Evolutionary conservation across 352 stramenopile genomes (phyloP).

Genomic region (Phytopythium sindhum): DNA sequence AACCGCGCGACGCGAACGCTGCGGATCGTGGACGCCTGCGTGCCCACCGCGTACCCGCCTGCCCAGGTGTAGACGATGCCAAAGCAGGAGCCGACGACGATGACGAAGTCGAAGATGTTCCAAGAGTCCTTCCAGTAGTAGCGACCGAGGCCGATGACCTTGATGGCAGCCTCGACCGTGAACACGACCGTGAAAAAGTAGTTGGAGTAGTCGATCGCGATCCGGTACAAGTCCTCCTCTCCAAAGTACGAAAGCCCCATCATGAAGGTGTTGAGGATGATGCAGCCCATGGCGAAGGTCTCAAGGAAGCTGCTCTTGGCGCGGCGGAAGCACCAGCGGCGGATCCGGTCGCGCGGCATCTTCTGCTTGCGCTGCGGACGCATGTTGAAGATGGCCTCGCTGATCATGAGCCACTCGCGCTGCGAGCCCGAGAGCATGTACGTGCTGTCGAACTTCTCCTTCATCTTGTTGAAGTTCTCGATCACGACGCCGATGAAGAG

Average conservation of each 20-base stretch:
- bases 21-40: slow-evolving; percentile 61
- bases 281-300: slow-evolving; percentile 70
- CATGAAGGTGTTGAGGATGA: slow-evolving; percentile 82
- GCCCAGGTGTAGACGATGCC: slow-evolving; percentile 47
- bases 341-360: slow-evolving; percentile 31
- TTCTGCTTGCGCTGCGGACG: slow-evolving; percentile 37
- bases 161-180: slow-evolving; percentile 70
- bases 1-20: slow-evolving; percentile 79
- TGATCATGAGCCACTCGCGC: slow-evolving; percentile 74
- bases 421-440: slow-evolving; percentile 70
- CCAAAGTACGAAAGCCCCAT: slow-evolving; percentile 86
- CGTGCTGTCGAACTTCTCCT: slow-evolving; percentile 57
- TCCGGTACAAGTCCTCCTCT: slow-evolving; percentile 53
- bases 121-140: slow-evolving; percentile 79
- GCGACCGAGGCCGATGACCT: slow-evolving; percentile 65
- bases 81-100: slow-evolving; percentile 44
- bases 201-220: slow-evolving; percentile 69
- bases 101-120: slow-evolving; percentile 84
- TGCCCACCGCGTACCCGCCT: slow-evolving; percentile 21
- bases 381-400: slow-evolving; percentile 39
- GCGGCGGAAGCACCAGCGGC: slow-evolving; percentile 37
- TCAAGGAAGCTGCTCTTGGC: slow-evolving; percentile 61
- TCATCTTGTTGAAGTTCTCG: slow-evolving; percentile 88
- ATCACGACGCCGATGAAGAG: slow-evolving; percentile 92
- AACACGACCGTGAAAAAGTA: slow-evolving; percentile 83